A percentile compares a stretch with the other conserved stretches of the same genome.
Evolutionary conservation across 1,139 yeast species (phyloP).

Genomic region (Nakaseomyces nivariensis): DNA sequence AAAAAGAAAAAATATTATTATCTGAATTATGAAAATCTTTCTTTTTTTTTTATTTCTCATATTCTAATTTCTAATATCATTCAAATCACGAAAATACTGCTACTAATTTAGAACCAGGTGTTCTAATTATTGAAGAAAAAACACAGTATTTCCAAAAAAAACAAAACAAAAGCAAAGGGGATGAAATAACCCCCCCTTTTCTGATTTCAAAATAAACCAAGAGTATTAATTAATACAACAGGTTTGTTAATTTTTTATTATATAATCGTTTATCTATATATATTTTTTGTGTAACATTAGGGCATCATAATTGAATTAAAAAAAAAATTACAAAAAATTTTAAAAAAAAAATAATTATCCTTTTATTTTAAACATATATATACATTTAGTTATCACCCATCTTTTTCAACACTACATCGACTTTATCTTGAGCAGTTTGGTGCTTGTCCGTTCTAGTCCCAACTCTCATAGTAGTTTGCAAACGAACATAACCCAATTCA

Average conservation of each 20-base stretch:
- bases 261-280: neutral
- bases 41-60: neutral
- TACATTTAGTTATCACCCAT: neutral
- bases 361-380: too few species aligned
- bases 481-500: conserved; percentile 56
- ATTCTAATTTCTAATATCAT: too few species aligned
- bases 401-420: conserved; percentile 43
- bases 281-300: conserved; percentile 1
- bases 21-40: too few species aligned
- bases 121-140: conserved; percentile 3
- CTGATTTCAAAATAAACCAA: too few species aligned
- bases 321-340: neutral
- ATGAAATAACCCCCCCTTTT: too few species aligned
- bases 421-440: conserved; percentile 59
- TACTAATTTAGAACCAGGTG: conserved; percentile 28
- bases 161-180: too few species aligned
- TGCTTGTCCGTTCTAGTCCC: conserved; percentile 66
- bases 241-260: neutral
- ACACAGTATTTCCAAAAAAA: too few species aligned
- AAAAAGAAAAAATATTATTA: conserved; percentile 13
- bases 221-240: neutral
- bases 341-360: neutral
- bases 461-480: conserved; percentile 76
- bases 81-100: too few species aligned
- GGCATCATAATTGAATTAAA: neutral